Evolutionary conservation across 768 basidiomycete species (phyloP).

Genomic region (Podaxis sp.): DNA sequence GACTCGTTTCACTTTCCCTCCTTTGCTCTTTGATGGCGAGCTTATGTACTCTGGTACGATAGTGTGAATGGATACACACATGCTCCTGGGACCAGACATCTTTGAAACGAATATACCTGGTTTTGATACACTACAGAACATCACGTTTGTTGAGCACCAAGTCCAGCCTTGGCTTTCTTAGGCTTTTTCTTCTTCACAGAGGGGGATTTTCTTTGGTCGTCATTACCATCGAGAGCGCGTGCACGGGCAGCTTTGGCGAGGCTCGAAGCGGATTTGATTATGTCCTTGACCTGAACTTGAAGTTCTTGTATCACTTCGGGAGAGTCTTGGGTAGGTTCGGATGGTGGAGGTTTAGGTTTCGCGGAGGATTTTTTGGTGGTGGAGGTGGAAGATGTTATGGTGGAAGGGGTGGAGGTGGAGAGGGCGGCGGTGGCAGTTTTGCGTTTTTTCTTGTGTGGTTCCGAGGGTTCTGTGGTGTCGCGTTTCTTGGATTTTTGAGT

Average conservation of each 20-base stretch:
- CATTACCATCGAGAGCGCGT: conserved; percentile 17
- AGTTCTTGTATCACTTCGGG: conserved; percentile 5
- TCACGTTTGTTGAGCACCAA: background rate
- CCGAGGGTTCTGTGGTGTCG: background rate
- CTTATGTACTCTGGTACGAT: background rate
- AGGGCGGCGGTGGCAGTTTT: background rate
- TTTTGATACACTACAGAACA: background rate
- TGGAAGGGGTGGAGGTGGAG: background rate
- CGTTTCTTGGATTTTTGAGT: conserved; percentile 4
- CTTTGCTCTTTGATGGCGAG: background rate
- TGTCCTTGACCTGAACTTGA: conserved; percentile 23
- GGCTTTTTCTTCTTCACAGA: conserved; percentile 14
- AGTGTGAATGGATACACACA: background rate
- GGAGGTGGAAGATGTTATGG: background rate
- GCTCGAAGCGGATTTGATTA: conserved; percentile 32
- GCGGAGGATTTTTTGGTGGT: background rate
- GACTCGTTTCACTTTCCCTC: background rate
- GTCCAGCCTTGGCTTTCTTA: background rate
- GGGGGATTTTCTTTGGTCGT: background rate
- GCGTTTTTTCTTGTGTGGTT: conserved; percentile 1
- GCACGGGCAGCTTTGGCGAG: conserved; percentile 34
- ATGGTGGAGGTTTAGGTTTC: background rate
- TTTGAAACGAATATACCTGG: too few relatives aligned
- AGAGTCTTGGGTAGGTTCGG: background rate
- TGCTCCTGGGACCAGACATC: background rate